Conservation (phyloP, 2,329 filamentous ascomycete species). For the Mycosphaerella arachidis region DNA sequence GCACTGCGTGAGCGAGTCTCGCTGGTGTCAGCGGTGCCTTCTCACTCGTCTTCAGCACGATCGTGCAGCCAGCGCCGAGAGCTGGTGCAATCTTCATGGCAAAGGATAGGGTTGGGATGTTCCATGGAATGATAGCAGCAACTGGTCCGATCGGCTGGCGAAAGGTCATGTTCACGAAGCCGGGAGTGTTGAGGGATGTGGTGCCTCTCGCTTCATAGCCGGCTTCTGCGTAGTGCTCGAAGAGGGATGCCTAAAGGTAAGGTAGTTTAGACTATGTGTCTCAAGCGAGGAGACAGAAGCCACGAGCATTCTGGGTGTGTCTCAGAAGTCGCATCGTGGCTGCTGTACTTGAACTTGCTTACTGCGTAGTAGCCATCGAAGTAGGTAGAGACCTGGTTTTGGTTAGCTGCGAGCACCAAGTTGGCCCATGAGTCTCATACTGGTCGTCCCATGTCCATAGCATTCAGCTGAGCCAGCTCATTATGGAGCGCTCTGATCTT, state of each 20-base stretch:
- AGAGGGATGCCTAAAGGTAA: conserved; percentile 28
- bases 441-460: conserved; percentile 45
- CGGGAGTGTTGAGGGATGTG: conserved; percentile 47
- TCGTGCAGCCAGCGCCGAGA: conserved; percentile 37
- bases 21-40: conserved; percentile 49
- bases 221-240: conserved; percentile 43
- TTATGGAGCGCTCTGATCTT: conserved; percentile 40
- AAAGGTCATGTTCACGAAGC: conserved; percentile 40
- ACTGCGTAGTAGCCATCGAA: conserved; percentile 35
- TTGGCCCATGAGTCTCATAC: conserved; percentile 18
- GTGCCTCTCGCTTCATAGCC: conserved; percentile 41
- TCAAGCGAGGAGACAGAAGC: not conserved
- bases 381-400: conserved; percentile 27
- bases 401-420: not conserved
- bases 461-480: conserved; percentile 45
- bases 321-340: not conserved
- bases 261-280: not conserved
- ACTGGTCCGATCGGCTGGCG: conserved; percentile 29
- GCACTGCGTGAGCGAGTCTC: conserved; percentile 20
- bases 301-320: not conserved
- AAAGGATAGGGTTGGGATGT: conserved; percentile 71
- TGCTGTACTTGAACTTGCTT: not conserved
- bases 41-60: conserved; percentile 51
- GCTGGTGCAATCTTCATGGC: conserved; percentile 71
- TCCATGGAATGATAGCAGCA: conserved; percentile 72